Percentiles rank a stretch among this genome's conserved stretches.
These are phyloP conservation scores for Rhizopus stolonifer DNA, from an alignment of 371 early-diverging fungal genomes.

Conservation along the genomic window DNA sequence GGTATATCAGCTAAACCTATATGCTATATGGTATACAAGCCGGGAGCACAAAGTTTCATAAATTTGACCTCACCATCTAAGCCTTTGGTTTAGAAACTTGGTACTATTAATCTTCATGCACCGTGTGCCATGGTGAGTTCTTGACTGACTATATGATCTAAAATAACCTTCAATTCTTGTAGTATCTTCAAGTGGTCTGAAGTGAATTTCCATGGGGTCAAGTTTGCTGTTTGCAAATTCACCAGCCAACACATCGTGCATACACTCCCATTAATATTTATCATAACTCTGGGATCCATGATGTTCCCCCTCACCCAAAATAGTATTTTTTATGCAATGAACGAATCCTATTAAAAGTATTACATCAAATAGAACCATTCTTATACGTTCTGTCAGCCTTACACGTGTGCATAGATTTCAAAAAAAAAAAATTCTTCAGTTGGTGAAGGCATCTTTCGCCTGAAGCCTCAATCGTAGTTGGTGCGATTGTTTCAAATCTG, in stretches of 20 bases:
- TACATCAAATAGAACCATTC: no score
- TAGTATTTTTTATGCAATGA: no score
- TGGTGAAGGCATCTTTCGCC: no score
- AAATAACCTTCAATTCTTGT: neutral
- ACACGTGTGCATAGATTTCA: no score
- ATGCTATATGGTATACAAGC: slow-evolving; percentile 6
- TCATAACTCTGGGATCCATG: slow-evolving; percentile 4
- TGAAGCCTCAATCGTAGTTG: no score
- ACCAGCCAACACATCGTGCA: slow-evolving; percentile 10
- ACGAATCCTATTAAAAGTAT: no score
- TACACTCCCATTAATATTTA: neutral
- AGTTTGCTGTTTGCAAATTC: slow-evolving; percentile 4
- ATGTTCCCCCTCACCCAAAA: no score
- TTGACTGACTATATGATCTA: neutral
- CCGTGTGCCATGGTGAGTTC: neutral
- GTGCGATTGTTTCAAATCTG: no score
- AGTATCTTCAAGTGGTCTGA: slow-evolving; percentile 8
- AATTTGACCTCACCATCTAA: slow-evolving; percentile 19
- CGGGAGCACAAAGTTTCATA: slow-evolving; percentile 9
- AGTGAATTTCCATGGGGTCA: neutral
- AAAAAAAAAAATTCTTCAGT: no score
- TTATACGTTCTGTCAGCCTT: no score
- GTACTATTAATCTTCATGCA: slow-evolving; percentile 5
- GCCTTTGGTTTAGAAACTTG: slow-evolving; percentile 18
- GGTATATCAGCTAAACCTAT: slow-evolving; percentile 4